Conservation (phyloP, 1,284 basidiomycete species). For the Naganishia albida region DNA sequence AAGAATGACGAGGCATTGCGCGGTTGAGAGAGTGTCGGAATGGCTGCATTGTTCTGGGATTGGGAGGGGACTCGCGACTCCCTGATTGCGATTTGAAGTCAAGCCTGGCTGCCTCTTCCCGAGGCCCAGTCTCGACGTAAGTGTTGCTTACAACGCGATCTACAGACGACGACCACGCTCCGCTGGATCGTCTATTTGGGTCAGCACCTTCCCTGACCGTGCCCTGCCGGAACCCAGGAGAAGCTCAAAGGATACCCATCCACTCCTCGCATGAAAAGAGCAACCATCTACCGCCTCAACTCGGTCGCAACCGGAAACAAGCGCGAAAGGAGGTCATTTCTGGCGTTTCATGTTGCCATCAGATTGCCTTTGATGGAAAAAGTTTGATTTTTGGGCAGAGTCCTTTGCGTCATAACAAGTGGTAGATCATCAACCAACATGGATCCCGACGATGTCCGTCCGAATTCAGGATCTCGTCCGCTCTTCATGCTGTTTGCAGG, state of each 20-base stretch:
- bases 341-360: not conserved
- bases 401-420: conserved; percentile 5
- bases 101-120: too few species aligned
- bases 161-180: too few species aligned
- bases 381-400: not conserved
- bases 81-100: too few species aligned
- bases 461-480: not conserved
- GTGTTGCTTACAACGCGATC: too few species aligned
- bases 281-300: not conserved
- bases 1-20: too few species aligned
- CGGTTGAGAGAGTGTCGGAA: too few species aligned
- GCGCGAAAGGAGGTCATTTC: not conserved
- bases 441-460: not conserved
- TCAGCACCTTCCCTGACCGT: not conserved
- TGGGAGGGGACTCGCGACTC: too few species aligned
- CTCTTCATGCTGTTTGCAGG: not conserved
- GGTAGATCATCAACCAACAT: conserved; percentile 6
- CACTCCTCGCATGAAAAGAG: conserved; percentile 1
- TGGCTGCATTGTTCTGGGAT: too few species aligned
- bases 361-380: not conserved
- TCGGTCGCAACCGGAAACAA: not conserved
- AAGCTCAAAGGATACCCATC: too few species aligned
- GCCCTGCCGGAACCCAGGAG: not conserved
- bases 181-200: too few species aligned
- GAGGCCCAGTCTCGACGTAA: too few species aligned